phyloP scores from a whole-genome alignment of 495 filamentous ascomycete species.

The Opeltia flavorubescens region DNA sequence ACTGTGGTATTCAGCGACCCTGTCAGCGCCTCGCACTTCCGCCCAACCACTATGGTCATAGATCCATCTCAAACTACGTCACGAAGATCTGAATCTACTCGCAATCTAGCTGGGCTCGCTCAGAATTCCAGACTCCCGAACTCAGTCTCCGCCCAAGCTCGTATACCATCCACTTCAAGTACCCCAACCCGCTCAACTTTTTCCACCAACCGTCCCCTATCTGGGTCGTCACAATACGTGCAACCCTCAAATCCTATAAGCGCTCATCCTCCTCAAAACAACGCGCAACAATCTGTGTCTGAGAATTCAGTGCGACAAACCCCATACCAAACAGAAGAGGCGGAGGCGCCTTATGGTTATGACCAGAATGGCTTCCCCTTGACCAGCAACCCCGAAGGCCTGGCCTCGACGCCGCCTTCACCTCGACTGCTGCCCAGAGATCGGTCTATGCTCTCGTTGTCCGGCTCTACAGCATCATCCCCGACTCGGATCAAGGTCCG shows the following conservation, averaged over 20 bases:
- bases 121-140: constrained; percentile 9
- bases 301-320: constrained; percentile 13
- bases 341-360: not conserved
- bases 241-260: constrained; percentile 29
- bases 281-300: constrained; percentile 3
- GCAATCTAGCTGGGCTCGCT: constrained; percentile 22
- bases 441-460: constrained; percentile 34
- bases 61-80: constrained; percentile 23
- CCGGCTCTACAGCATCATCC: constrained; percentile 43
- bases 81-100: constrained; percentile 16
- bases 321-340: not conserved
- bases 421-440: constrained; percentile 39
- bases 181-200: not conserved
- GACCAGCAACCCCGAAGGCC: constrained; percentile 1
- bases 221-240: not conserved
- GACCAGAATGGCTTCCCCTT: constrained; percentile 6
- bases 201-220: not conserved
- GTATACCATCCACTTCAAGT: constrained; percentile 1
- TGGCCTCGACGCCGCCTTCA: constrained; percentile 32
- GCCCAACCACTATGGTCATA: constrained; percentile 38
- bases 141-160: constrained; percentile 5
- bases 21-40: constrained; percentile 10
- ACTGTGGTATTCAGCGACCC: constrained; percentile 7
- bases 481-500: constrained; percentile 69
- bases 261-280: constrained; percentile 17